phyloP scores from a whole-genome alignment of 345 rosid genomes.

The Lepidium africanum region DNA sequence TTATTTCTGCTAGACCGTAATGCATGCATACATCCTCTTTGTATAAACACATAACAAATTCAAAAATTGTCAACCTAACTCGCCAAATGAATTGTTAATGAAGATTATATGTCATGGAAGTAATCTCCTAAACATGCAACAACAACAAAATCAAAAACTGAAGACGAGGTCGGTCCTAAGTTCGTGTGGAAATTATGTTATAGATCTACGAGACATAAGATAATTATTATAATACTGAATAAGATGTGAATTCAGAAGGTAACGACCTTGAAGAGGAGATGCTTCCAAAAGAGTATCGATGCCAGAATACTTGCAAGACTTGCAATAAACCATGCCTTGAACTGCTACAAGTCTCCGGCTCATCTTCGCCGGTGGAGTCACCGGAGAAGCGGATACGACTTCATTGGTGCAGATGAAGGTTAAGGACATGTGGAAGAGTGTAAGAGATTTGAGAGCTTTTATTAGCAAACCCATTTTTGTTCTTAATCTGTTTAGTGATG shows the following conservation, averaged over 20 bases:
- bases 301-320: slow-evolving; percentile 76
- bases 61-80: not conserved
- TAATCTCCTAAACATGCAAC: not conserved
- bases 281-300: slow-evolving; percentile 61
- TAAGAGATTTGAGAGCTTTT: not conserved
- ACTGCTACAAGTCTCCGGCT: slow-evolving; percentile 59
- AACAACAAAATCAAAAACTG: not conserved
- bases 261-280: slow-evolving; percentile 52
- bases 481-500: not conserved
- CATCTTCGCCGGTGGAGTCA: slow-evolving; percentile 24
- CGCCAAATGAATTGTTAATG: not conserved
- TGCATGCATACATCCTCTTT: not conserved
- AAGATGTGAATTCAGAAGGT: not conserved
- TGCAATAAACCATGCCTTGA: slow-evolving; percentile 81
- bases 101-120: not conserved
- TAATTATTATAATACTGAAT: too few species aligned
- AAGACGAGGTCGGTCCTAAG: not conserved
- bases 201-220: not conserved
- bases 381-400: slow-evolving; percentile 9
- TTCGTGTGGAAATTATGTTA: not conserved
- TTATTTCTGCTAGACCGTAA: not conserved
- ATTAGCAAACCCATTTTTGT: not conserved
- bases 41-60: not conserved
- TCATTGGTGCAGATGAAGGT: not conserved
- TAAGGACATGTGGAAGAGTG: not conserved